Evolutionary conservation across 306 rosid species (phyloP).

Genomic region (Trichosanthes truncata): DNA sequence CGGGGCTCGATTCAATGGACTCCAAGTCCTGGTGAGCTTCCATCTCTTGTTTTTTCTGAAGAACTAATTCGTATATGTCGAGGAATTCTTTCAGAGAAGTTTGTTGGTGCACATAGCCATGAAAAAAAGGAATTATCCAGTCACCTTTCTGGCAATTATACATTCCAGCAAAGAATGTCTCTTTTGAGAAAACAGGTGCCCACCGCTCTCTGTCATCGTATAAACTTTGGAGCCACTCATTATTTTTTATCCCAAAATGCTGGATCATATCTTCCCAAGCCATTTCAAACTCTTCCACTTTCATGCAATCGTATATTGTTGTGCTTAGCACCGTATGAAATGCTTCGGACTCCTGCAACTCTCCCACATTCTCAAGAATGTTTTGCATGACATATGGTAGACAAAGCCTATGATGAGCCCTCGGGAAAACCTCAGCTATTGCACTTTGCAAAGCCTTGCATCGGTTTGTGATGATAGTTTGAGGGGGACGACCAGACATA

Average conservation of each 20-base stretch:
- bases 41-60: constrained; percentile 38
- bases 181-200: constrained; percentile 76
- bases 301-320: constrained; percentile 40
- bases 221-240: constrained; percentile 43
- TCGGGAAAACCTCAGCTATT: constrained; percentile 79
- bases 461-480: constrained; percentile 62
- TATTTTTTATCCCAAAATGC: constrained; percentile 44
- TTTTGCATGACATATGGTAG: constrained; percentile 53
- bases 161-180: constrained; percentile 75
- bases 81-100: constrained; percentile 76
- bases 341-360: constrained; percentile 51
- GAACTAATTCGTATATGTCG: constrained; percentile 38
- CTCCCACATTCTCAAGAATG: constrained; percentile 51
- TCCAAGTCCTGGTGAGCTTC: constrained; percentile 68
- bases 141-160: constrained; percentile 42
- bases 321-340: constrained; percentile 46
- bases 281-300: constrained; percentile 76
- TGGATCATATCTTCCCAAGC: constrained; percentile 71
- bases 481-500: constrained; percentile 92
- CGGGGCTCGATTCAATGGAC: constrained; percentile 46
- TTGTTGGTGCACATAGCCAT: constrained; percentile 52
- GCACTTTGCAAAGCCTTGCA: constrained; percentile 66
- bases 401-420: constrained; percentile 74
- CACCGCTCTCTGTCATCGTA: constrained; percentile 74
- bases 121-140: constrained; percentile 40